phyloP scores from a whole-genome alignment of 176 grass and related monocot species.

The Hordeum vulgare region MorexV3_pseudomolecules_assembly NC_058519.1:479459541-479460040 shows the following conservation, averaged over 20 bases:
- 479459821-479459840: background rate
- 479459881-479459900: background rate
- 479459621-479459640: too few relatives aligned
- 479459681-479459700: background rate
- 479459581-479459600: too few relatives aligned
- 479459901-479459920: background rate
- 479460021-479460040: too few relatives aligned
- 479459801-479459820: background rate
- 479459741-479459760: background rate
- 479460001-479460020: too few relatives aligned
- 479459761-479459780: background rate
- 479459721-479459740: too few relatives aligned
- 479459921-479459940: background rate
- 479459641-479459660: background rate
- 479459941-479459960: background rate
- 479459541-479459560: too few relatives aligned
- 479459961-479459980: background rate
- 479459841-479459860: background rate
- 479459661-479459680: background rate
- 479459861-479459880: background rate
- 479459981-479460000: too few relatives aligned
- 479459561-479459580: too few relatives aligned
- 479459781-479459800: background rate
- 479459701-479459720: background rate
- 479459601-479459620: too few relatives aligned